Evolutionary conservation across 176 grass and related monocot species (phyloP).

Genomic region (Eragrostis nindensis): DNA sequence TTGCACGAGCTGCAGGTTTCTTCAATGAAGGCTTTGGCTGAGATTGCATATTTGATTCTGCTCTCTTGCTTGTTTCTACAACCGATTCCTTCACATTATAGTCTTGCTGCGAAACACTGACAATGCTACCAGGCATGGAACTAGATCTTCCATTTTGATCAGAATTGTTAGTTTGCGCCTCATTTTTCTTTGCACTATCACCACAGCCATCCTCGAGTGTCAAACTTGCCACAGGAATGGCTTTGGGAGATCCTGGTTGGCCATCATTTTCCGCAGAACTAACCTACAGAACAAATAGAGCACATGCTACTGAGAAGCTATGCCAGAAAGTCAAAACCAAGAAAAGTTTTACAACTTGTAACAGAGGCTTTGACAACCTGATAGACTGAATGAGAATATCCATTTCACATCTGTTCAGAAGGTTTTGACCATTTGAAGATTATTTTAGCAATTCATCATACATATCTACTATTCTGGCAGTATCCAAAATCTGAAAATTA

Average conservation of each 20-base stretch:
- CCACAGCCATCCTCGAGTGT: constrained; percentile 50
- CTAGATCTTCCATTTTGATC: constrained; percentile 27
- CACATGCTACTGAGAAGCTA: not conserved
- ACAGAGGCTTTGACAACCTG: not conserved
- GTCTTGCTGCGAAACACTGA: not conserved
- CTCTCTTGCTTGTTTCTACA: constrained; percentile 26
- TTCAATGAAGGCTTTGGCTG: constrained; percentile 63
- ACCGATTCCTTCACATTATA: constrained; percentile 33
- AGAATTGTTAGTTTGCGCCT: constrained; percentile 14
- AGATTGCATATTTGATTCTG: constrained; percentile 32
- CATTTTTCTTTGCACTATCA: constrained; percentile 24
- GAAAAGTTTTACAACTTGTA: not conserved
- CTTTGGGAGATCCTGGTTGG: constrained; percentile 68
- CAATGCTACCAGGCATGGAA: constrained; percentile 30
- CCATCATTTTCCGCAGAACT: constrained; percentile 45
- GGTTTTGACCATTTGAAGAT: not conserved
- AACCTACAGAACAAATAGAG: constrained; percentile 52
- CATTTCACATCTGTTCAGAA: not conserved
- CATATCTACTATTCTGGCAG: not conserved
- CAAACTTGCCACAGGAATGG: constrained; percentile 60
- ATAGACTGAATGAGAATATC: not conserved
- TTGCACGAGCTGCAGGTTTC: constrained; percentile 56
- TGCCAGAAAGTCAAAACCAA: constrained; percentile 5
- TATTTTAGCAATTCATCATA: constrained; percentile 8
- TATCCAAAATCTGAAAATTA: not conserved